A percentile compares a stretch with the other conserved stretches of the same genome.
Evolutionary conservation across 208 protist genomes (phyloP).

Genomic region (Trypanosoma grayi): DNA sequence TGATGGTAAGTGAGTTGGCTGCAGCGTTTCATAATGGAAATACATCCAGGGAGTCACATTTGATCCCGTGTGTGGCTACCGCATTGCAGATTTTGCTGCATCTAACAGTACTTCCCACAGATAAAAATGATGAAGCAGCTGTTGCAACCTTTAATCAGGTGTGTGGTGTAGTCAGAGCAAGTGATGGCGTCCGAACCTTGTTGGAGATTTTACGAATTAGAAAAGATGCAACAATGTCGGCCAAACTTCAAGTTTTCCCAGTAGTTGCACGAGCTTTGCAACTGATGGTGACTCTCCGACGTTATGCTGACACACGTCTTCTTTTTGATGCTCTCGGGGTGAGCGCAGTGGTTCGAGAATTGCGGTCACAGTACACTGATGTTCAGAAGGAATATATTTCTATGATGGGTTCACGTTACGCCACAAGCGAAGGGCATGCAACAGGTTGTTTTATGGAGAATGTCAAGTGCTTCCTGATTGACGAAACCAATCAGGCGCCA

Average conservation of each 20-base stretch:
- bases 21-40: constrained; percentile 57
- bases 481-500: constrained; percentile 40
- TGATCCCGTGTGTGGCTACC: constrained; percentile 62
- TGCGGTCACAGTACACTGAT: constrained; percentile 62
- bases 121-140: constrained; percentile 59
- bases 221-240: constrained; percentile 71
- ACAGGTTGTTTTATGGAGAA: constrained; percentile 84
- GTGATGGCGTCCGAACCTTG: constrained; percentile 73
- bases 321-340: constrained; percentile 83
- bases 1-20: constrained; percentile 69
- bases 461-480: constrained; percentile 68
- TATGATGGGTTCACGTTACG: constrained; percentile 58
- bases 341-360: constrained; percentile 59
- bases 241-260: constrained; percentile 78
- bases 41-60: constrained; percentile 61
- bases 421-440: constrained; percentile 65
- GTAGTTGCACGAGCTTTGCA: constrained; percentile 79
- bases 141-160: constrained; percentile 65
- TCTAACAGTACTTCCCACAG: constrained; percentile 58
- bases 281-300: constrained; percentile 69
- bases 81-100: constrained; percentile 79
- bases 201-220: constrained; percentile 67
- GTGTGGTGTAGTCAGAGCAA: constrained; percentile 65
- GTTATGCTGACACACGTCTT: constrained; percentile 67
- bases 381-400: constrained; percentile 81